A percentile compares a stretch with the other conserved stretches of the same genome.
These are phyloP conservation scores for Aspergillus hiratsukae DNA, from an alignment of 2,329 filamentous ascomycete genomes.

Conservation along the genomic window DNA sequence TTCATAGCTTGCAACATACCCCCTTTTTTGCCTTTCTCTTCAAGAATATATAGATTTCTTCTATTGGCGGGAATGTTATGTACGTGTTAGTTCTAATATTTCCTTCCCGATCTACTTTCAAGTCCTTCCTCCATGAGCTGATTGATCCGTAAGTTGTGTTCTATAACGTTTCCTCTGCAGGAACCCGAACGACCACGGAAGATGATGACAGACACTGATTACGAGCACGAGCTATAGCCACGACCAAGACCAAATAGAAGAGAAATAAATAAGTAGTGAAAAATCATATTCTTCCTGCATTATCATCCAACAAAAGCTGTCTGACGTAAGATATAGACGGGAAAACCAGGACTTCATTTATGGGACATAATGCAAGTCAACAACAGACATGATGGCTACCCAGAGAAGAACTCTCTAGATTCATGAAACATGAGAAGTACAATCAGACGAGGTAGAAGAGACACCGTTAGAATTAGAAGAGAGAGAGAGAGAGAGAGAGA, in stretches of 20 bases:
- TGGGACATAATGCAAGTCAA: slow-evolving; percentile 12
- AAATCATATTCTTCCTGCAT: slow-evolving; percentile 5
- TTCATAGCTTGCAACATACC: neutral
- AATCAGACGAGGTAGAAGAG: neutral
- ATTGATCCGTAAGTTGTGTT: neutral
- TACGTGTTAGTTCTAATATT: neutral
- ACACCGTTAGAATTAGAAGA: neutral
- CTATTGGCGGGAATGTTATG: neutral
- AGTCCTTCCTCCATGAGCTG: neutral
- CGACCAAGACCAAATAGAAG: too few species aligned
- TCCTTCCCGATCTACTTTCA: neutral
- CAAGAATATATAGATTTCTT: neutral
- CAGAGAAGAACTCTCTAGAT: slow-evolving; percentile 8
- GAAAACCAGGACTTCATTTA: slow-evolving; percentile 5
- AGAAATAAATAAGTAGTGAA: slow-evolving; percentile 1
- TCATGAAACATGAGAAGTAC: slow-evolving; percentile 1
- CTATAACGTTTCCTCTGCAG: too few species aligned
- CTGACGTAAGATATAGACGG: neutral
- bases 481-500: slow-evolving; percentile 8
- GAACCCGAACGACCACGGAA: too few species aligned
- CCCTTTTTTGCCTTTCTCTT: neutral
- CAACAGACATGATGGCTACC: slow-evolving; percentile 6
- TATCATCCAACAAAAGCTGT: slow-evolving; percentile 10
- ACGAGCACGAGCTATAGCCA: too few species aligned
- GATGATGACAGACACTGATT: too few species aligned